These are phyloP conservation scores for Fusarium falciforme DNA, from an alignment of 2,329 filamentous ascomycete genomes.

Conservation along the genomic window DNA sequence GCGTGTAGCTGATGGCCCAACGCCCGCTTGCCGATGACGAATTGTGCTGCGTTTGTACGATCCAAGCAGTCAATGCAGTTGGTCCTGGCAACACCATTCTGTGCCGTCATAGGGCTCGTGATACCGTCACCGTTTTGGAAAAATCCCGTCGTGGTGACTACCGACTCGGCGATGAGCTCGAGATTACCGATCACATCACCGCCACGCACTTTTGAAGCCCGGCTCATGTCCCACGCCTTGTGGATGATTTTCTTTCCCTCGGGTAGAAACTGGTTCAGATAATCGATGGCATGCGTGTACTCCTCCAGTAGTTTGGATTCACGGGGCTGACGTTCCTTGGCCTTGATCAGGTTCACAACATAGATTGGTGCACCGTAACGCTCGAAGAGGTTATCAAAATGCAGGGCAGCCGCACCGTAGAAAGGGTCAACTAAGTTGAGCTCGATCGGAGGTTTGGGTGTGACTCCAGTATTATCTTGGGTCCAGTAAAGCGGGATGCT, in stretches of 20 bases:
- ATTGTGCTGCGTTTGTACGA: constrained; percentile 96
- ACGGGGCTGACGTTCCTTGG: constrained; percentile 86
- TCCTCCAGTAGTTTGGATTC: constrained; percentile 92
- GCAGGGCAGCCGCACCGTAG: constrained; percentile 89
- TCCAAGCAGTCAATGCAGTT: constrained; percentile 99
- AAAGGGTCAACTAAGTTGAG: constrained; percentile 96
- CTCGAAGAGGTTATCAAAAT: constrained; percentile 95
- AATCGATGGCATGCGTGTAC: constrained; percentile 87
- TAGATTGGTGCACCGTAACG: constrained; percentile 94
- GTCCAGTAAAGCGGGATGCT: constrained; percentile 98
- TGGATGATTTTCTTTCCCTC: constrained; percentile 87
- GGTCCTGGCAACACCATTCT: constrained; percentile 93
- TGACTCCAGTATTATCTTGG: constrained; percentile 93
- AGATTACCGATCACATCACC: constrained; percentile 95
- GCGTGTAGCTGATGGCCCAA: constrained; percentile 93
- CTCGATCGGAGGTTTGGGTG: constrained; percentile 95
- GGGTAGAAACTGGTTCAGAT: constrained; percentile 94
- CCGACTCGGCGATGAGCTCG: constrained; percentile 88
- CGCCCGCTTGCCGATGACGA: constrained; percentile 95
- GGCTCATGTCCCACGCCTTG: constrained; percentile 98
- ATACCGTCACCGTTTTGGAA: constrained; percentile 90
- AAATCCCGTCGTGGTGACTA: constrained; percentile 87
- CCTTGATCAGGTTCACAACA: constrained; percentile 90
- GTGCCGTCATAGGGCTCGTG: constrained; percentile 72
- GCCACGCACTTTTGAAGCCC: constrained; percentile 90